Evolutionary conservation across 2,329 filamentous ascomycete species (phyloP).

Genomic region (Fusarium nelsonii): DNA sequence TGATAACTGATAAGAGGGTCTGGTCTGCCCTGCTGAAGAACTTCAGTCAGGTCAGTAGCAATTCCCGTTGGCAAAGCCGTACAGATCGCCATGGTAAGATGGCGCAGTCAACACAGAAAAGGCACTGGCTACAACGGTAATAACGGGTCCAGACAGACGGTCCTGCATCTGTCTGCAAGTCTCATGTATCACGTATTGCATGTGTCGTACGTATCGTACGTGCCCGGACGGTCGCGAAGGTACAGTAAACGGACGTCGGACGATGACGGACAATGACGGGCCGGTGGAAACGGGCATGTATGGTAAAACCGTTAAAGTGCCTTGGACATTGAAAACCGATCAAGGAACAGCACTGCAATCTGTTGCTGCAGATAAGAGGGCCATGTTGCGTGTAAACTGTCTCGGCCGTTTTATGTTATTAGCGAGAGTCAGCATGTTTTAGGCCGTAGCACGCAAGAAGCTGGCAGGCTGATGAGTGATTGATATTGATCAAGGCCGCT

Average conservation of each 20-base stretch:
- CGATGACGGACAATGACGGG: slow-evolving; percentile 30
- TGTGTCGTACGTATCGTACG: slow-evolving; percentile 37
- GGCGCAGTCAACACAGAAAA: slow-evolving; percentile 34
- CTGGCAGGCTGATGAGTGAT: slow-evolving; percentile 1
- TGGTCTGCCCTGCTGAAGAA: slow-evolving; percentile 20
- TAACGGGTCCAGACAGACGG: slow-evolving; percentile 24
- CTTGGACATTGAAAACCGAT: slow-evolving; percentile 3
- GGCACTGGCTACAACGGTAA: slow-evolving; percentile 21
- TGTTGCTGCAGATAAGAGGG: slow-evolving; percentile 17
- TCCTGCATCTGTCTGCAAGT: slow-evolving; percentile 29
- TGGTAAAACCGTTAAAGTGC: slow-evolving; percentile 4
- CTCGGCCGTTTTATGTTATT: slow-evolving; percentile 26
- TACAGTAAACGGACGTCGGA: slow-evolving; percentile 29
- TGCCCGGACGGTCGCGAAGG: slow-evolving; percentile 40
- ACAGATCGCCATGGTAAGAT: slow-evolving; percentile 30
- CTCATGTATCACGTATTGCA: slow-evolving; percentile 29
- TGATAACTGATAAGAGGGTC: slow-evolving; percentile 38
- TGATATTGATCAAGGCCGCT: slow-evolving; percentile 20
- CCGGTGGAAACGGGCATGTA: slow-evolving; percentile 20
- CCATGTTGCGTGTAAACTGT: slow-evolving; percentile 14
- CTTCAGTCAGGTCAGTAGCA: slow-evolving; percentile 11
- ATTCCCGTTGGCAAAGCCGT: slow-evolving; percentile 25
- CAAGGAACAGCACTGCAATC: slow-evolving; percentile 2
- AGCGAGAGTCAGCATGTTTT: slow-evolving; percentile 22
- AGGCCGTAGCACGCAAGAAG: slow-evolving; percentile 31